phyloP scores from a whole-genome alignment of 768 basidiomycete species.

The Amanita rimosa region DNA sequence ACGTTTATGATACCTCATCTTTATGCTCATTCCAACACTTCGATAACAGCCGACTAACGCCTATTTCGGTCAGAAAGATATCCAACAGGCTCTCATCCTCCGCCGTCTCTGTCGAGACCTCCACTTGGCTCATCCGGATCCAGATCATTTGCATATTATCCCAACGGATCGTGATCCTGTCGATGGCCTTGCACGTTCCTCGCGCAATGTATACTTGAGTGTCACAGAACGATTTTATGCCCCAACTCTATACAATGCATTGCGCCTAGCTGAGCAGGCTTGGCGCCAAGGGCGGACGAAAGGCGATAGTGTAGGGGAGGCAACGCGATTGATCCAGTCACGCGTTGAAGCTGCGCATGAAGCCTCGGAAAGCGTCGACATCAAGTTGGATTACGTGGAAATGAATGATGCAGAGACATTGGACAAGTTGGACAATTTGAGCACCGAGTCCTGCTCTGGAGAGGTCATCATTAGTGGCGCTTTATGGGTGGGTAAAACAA shows the following conservation, averaged over 20 bases:
- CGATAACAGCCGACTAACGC: conserved; percentile 79
- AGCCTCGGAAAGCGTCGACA: conserved; percentile 34
- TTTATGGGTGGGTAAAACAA: conserved; percentile 74
- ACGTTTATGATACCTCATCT: too few relatives aligned
- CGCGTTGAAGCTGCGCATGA: conserved; percentile 33
- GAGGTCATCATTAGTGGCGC: conserved; percentile 75
- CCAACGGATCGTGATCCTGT: conserved; percentile 66
- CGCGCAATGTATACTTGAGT: conserved; percentile 79
- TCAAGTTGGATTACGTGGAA: conserved; percentile 78
- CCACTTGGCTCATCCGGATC: conserved; percentile 65
- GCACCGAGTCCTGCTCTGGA: not conserved
- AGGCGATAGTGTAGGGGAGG: conserved; percentile 15
- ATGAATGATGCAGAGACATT: conserved; percentile 79
- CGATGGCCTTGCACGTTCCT: conserved; percentile 77
- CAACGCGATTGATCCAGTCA: not conserved
- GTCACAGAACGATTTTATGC: conserved; percentile 52
- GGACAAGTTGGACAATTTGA: conserved; percentile 33
- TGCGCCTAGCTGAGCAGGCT: conserved; percentile 40
- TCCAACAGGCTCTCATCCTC: conserved; percentile 87
- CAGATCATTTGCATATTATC: conserved; percentile 71
- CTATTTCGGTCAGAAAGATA: conserved; percentile 98
- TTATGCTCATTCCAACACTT: too few relatives aligned
- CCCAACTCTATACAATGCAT: conserved; percentile 57
- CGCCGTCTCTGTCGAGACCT: conserved; percentile 72
- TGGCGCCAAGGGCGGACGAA: conserved; percentile 48